phyloP scores from a whole-genome alignment of 768 basidiomycete genomes.

The Rubroboletus pulcherrimus region DNA sequence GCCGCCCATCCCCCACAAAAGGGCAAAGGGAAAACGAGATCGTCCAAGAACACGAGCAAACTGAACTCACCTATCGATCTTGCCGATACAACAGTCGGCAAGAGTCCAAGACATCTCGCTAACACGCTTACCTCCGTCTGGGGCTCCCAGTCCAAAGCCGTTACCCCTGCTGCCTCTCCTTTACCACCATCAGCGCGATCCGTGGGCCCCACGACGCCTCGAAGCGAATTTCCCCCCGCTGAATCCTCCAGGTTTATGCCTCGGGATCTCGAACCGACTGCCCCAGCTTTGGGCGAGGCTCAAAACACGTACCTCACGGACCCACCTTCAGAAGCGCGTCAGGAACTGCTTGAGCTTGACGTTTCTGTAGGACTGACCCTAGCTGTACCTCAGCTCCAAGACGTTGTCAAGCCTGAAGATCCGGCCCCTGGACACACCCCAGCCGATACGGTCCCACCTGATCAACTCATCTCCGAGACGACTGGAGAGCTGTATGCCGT shows the following conservation, averaged over 20 bases:
- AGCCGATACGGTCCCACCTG: conserved; percentile 26
- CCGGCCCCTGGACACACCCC: conserved; percentile 21
- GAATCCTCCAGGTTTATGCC: conserved; percentile 1
- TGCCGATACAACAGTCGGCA: conserved; percentile 36
- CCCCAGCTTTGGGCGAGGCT: conserved; percentile 15
- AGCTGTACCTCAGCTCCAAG: conserved; percentile 8
- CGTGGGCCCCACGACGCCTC: conserved; percentile 20
- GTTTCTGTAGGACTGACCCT: conserved; percentile 9
- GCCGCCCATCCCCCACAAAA: background rate
- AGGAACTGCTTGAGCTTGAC: background rate
- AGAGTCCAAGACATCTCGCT: conserved; percentile 37
- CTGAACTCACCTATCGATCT: conserved; percentile 30
- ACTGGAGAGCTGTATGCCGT: background rate
- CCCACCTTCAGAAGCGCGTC: background rate
- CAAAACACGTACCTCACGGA: conserved; percentile 1
- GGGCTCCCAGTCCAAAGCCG: conserved; percentile 36
- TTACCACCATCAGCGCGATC: conserved; percentile 22
- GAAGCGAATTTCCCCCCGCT: conserved; percentile 8
- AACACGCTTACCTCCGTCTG: conserved; percentile 47
- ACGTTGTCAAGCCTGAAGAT: background rate
- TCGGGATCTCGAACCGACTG: conserved; percentile 6
- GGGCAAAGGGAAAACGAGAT: conserved; percentile 16
- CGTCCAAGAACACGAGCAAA: conserved; percentile 22
- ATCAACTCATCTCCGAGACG: conserved; percentile 13
- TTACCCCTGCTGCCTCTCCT: conserved; percentile 30